Evolutionary conservation across 176 grass and related monocot genomes (phyloP), one percentile per base, ranked within the genome.

Genomic region (Melocanna baccifera): DNA sequence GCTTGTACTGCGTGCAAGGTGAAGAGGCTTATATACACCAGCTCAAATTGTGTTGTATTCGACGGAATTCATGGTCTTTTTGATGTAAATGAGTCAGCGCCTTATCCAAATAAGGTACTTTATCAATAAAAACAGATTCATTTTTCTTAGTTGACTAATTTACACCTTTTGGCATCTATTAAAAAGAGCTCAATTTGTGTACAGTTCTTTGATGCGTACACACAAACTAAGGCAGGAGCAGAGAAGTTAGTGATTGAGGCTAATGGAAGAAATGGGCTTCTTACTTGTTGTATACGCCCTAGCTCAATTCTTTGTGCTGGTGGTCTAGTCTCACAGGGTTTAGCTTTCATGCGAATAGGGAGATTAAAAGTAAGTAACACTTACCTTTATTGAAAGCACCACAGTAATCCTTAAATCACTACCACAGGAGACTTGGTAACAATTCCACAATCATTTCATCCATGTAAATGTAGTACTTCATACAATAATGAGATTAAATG

Each of bases 271-370:
- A 62, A 77, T 76, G 87, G 55, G 19, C 87, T 92, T 81, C 65
- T 87, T 51, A 92, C 91, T 42, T 92, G 91, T 81, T 92, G 91
- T 50, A 87, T 92, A 69, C 79, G 91, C 12, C 91, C 91, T 50
- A 90, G 84, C 73, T 73, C 76, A 68, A 92, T 90, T 77, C 89
- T 92, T 48, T 87, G 91, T 47, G 87, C 84, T 42, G 87, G 87
- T 75, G 84, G 87, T 65, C 78, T 81, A 32, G 12, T 85, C 40
- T 78, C 87, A 62, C 87, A 79, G 67, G 71, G 69, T 43, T 71
- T 92, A 74, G 87, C 51, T 85, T 75, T 53, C 81, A 71, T 69
- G 71, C 39, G 63, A 67, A 68, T 55, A 7, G 51, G 51, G 51
- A 75, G 81, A 39, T 87, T 65, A 14, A 92, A 85, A 61, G 91